phyloP scores from a whole-genome alignment of 345 rosid species.

The Melaleuca quinquenervia region DNA sequence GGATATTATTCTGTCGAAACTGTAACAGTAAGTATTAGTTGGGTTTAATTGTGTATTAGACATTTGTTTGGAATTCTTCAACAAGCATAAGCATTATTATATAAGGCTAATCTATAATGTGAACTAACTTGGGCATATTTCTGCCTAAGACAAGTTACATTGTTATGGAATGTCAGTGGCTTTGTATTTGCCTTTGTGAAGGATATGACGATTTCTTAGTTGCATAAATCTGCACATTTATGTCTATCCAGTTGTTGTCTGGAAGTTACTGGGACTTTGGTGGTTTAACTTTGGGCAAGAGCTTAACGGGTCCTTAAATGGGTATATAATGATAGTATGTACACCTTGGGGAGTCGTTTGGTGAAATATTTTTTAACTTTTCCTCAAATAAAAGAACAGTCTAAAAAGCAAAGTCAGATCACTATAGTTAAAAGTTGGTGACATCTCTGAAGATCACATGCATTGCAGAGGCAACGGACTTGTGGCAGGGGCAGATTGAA shows the following conservation, averaged over 20 bases:
- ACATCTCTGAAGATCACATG: background rate
- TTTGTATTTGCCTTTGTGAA: background rate
- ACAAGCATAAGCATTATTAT: background rate
- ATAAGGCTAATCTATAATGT: background rate
- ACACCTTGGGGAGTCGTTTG: background rate
- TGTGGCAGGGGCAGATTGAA: background rate
- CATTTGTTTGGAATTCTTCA: background rate
- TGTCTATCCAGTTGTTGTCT: background rate
- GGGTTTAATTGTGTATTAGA: background rate
- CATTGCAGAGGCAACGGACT: background rate
- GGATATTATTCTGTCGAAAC: constrained; percentile 99
- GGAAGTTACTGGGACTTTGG: background rate
- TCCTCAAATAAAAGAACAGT: background rate
- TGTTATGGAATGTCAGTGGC: background rate
- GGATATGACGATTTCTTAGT: background rate
- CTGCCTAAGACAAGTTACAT: background rate
- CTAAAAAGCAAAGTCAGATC: background rate
- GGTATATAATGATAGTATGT: background rate
- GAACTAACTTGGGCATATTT: background rate
- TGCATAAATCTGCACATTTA: background rate
- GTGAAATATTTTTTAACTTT: background rate
- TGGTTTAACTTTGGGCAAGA: background rate
- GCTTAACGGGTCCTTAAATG: background rate
- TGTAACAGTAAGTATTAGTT: constrained; percentile 49
- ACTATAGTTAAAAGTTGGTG: background rate